Percentiles rank a stretch among this genome's conserved stretches.
Conservation (phyloP, 495 filamentous ascomycete species). For the Penicillium parvum region DNA sequence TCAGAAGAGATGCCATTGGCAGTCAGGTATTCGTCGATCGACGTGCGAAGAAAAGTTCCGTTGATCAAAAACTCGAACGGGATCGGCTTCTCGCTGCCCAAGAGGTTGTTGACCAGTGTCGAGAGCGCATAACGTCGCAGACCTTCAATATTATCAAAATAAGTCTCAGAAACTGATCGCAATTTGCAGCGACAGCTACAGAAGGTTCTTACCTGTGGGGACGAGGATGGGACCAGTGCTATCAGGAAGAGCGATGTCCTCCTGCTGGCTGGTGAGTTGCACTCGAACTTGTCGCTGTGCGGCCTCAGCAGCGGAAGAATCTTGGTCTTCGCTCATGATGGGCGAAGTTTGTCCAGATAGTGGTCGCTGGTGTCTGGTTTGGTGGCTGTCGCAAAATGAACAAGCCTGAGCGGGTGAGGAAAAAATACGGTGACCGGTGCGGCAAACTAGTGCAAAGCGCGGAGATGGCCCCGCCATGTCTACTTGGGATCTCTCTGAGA, state of each 20-base stretch:
- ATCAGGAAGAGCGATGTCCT: conserved; percentile 57
- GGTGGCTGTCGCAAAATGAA: conserved; percentile 29
- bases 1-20: conserved; percentile 83
- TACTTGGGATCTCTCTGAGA: conserved; percentile 5
- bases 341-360: conserved; percentile 11
- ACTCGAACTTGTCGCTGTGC: conserved; percentile 54
- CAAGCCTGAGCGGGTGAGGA: conserved; percentile 31
- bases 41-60: conserved; percentile 82
- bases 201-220: conserved; percentile 52
- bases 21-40: conserved; percentile 83
- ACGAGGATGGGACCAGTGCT: conserved; percentile 60
- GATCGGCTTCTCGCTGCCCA: conserved; percentile 69
- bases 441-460: conserved; percentile 42
- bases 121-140: conserved; percentile 88
- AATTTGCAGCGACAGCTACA: conserved; percentile 2
- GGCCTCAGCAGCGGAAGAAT: conserved; percentile 24
- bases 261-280: conserved; percentile 53
- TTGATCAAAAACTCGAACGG: conserved; percentile 96
- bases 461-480: conserved; percentile 31
- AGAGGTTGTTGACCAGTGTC: conserved; percentile 86
- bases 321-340: conserved; percentile 32
- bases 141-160: conserved; percentile 41
- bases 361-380: conserved; percentile 15
- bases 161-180: conserved; percentile 1
- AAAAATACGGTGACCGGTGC: conserved; percentile 46